These are phyloP conservation scores for Fraxinus excelsior DNA, from an alignment of 257 asterid genomes.

Conservation along the genomic window DNA sequence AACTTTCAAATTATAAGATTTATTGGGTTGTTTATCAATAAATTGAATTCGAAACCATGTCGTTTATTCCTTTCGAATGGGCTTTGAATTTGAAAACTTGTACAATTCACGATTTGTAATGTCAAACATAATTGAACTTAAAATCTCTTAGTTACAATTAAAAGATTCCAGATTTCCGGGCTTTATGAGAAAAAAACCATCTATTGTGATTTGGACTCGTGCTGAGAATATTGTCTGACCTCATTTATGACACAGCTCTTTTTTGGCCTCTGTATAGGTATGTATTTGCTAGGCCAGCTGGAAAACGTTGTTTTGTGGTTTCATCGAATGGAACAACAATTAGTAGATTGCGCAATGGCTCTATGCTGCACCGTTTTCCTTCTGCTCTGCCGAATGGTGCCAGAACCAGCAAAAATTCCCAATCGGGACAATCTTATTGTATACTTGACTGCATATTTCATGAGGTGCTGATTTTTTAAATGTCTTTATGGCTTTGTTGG, in stretches of 20 bases:
- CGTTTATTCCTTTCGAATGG: conserved; percentile 14
- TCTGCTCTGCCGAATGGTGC: conserved; percentile 91
- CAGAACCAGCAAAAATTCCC: conserved; percentile 44
- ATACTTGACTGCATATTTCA: conserved; percentile 95
- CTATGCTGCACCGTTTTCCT: conserved; percentile 83
- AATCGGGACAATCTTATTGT: conserved; percentile 79
- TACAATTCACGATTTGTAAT: background rate
- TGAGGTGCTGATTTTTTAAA: conserved; percentile 54
- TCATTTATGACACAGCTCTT: conserved; percentile 10
- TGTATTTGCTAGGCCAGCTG: conserved; percentile 88
- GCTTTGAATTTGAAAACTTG: background rate
- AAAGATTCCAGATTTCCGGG: background rate
- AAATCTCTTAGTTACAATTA: background rate
- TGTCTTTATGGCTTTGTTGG: conserved; percentile 14
- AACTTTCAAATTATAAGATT: background rate
- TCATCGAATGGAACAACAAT: conserved; percentile 81
- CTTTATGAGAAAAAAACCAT: background rate
- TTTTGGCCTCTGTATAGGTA: conserved; percentile 51
- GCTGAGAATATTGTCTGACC: conserved; percentile 13
- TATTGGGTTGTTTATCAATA: background rate
- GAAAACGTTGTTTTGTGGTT: conserved; percentile 89
- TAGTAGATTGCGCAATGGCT: conserved; percentile 83
- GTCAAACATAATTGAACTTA: background rate
- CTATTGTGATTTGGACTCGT: background rate
- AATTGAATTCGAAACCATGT: background rate